Evolutionary conservation across 768 basidiomycete genomes (phyloP).

Genomic region (Russula sp.): DNA sequence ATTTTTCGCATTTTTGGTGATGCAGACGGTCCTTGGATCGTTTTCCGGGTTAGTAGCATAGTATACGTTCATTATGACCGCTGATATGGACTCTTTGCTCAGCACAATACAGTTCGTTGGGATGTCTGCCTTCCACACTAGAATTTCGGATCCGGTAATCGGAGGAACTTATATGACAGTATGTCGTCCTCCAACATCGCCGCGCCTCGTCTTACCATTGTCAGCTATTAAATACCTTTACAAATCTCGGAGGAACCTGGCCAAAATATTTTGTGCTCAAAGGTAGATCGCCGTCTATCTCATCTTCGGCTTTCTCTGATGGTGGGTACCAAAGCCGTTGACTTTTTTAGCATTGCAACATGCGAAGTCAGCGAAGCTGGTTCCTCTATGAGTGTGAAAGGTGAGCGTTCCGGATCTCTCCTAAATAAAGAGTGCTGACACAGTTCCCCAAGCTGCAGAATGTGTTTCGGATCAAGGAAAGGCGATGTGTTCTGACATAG

Average conservation of each 20-base stretch:
- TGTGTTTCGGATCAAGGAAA: conserved; percentile 95
- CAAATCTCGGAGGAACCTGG: conserved; percentile 98
- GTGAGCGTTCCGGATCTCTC: conserved; percentile 37
- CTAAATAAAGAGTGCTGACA: neutral
- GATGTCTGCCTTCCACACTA: conserved; percentile 97
- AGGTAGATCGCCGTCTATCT: conserved; percentile 43
- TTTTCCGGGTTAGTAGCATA: conserved; percentile 69
- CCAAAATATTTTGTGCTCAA: conserved; percentile 95
- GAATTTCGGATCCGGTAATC: conserved; percentile 92
- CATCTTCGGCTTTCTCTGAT: conserved; percentile 20
- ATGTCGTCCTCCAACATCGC: conserved; percentile 33
- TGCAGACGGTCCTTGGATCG: conserved; percentile 78
- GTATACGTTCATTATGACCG: neutral
- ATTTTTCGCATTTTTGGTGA: conserved; percentile 79
- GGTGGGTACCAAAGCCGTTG: conserved; percentile 58
- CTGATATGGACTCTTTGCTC: conserved; percentile 13
- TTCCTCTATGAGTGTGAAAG: conserved; percentile 51
- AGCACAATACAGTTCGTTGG: conserved; percentile 99
- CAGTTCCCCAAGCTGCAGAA: conserved; percentile 56
- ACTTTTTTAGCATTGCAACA: conserved; percentile 79
- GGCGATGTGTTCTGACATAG: conserved; percentile 64
- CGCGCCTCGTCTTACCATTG: neutral
- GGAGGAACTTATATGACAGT: conserved; percentile 99
- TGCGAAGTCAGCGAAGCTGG: conserved; percentile 69
- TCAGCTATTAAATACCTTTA: conserved; percentile 91